Percentiles rank a stretch among this genome's conserved stretches.
phyloP scores from a whole-genome alignment of 1,284 basidiomycete species.

The Irpex rosettiformis region DNA sequence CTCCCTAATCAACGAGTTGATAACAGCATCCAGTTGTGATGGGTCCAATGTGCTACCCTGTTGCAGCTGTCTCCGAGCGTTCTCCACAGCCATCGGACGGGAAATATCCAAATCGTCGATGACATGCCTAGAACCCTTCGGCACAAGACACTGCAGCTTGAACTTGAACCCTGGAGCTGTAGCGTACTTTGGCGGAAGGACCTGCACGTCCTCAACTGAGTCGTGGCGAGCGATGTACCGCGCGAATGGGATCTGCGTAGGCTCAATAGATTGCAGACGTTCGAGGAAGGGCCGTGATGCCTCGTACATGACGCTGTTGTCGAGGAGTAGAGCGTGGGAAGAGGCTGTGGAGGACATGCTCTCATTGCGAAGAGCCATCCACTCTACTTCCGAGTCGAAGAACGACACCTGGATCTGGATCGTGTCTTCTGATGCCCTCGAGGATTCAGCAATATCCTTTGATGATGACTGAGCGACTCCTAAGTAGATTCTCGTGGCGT shows the following conservation, averaged over 20 bases:
- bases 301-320: constrained; percentile 24
- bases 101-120: constrained; percentile 12
- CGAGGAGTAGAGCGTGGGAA: constrained; percentile 21
- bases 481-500: constrained; percentile 14
- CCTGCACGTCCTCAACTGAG: constrained; percentile 9
- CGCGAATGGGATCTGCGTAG: constrained; percentile 23
- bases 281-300: constrained; percentile 24
- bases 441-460: constrained; percentile 23
- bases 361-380: constrained; percentile 19
- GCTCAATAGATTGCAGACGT: constrained; percentile 21
- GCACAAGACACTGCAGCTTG: constrained; percentile 22
- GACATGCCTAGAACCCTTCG: constrained; percentile 6
- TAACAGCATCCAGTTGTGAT: constrained; percentile 65
- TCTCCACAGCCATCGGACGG: constrained; percentile 7
- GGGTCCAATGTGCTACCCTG: constrained; percentile 51
- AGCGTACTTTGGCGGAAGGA: constrained; percentile 21
- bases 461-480: constrained; percentile 18
- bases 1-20: constrained; percentile 57
- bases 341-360: constrained; percentile 12
- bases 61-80: constrained; percentile 39
- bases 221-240: constrained; percentile 15
- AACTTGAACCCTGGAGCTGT: constrained; percentile 21
- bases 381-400: constrained; percentile 26
- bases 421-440: constrained; percentile 14
- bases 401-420: constrained; percentile 22